Percentiles rank a stretch among this genome's conserved stretches.
Evolutionary conservation across 2,329 filamentous ascomycete genomes (phyloP).

Genomic region (Metarhizium rileyi): DNA sequence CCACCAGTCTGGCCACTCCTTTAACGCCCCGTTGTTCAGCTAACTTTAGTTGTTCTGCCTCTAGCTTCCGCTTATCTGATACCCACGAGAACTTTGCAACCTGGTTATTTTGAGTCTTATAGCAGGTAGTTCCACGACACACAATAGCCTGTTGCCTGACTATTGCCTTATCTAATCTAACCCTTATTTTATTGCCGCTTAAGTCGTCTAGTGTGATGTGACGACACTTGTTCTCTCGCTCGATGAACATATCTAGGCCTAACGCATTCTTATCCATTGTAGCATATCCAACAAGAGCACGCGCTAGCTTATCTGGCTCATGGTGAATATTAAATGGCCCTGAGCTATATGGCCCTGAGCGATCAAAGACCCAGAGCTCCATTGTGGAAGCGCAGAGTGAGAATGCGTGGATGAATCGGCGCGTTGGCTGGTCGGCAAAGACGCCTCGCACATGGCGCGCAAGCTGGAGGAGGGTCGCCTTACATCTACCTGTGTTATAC

Average conservation of each 20-base stretch:
- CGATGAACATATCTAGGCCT: conserved; percentile 8
- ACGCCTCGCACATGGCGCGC: conserved; percentile 10
- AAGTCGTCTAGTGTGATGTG: conserved; percentile 3
- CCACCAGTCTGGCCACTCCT: conserved; percentile 10
- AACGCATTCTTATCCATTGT: conserved; percentile 11
- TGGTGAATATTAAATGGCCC: conserved; percentile 10
- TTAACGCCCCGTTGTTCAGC: conserved; percentile 9
- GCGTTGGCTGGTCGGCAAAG: conserved; percentile 13
- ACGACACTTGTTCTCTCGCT: conserved; percentile 1
- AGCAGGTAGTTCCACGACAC: conserved; percentile 12
- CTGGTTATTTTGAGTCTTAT: neutral
- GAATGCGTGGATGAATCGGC: conserved; percentile 13
- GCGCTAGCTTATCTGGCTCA: conserved; percentile 10
- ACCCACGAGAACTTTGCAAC: conserved; percentile 13
- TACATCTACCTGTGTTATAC: conserved; percentile 8
- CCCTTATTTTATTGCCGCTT: conserved; percentile 1
- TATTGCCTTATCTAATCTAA: conserved; percentile 6
- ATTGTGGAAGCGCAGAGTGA: conserved; percentile 7
- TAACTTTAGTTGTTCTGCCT: conserved; percentile 10
- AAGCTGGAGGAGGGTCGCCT: conserved; percentile 11
- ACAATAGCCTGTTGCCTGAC: conserved; percentile 9
- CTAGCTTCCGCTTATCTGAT: conserved; percentile 4
- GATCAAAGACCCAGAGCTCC: conserved; percentile 16
- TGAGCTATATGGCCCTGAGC: conserved; percentile 12
- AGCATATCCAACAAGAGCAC: conserved; percentile 11